Percentiles rank a stretch among this genome's conserved stretches.
Conservation (phyloP, 768 basidiomycete genomes). For the Leucocoprinus birnbaumii region DNA sequence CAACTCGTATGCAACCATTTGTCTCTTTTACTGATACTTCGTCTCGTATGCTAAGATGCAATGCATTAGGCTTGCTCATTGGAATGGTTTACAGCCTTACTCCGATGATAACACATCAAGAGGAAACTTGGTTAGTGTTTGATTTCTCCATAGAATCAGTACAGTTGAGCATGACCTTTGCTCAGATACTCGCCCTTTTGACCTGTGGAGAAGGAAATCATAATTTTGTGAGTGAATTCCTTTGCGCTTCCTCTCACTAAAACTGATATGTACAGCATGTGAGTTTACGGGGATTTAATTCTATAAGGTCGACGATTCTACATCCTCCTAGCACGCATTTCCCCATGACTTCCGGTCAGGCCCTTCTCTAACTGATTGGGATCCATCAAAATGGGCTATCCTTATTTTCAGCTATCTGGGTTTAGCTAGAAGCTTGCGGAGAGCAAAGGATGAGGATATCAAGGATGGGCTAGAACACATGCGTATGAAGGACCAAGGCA, state of each 20-base stretch:
- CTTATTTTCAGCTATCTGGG: constrained; percentile 45
- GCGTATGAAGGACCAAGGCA: constrained; percentile 32
- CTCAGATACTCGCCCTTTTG: constrained; percentile 60
- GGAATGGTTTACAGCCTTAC: constrained; percentile 79
- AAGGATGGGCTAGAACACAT: constrained; percentile 45
- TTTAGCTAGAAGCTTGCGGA: constrained; percentile 44
- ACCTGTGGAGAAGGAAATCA: constrained; percentile 80
- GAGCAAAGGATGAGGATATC: constrained; percentile 47
- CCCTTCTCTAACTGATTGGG: constrained; percentile 61
- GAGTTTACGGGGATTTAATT: not conserved
- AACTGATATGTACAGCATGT: constrained; percentile 6
- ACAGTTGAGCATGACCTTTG: not conserved
- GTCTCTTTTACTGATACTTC: not conserved
- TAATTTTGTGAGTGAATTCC: constrained; percentile 53
- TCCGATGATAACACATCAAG: constrained; percentile 78
- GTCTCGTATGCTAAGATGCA: not conserved
- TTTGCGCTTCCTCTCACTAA: not conserved
- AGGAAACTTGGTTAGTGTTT: constrained; percentile 58
- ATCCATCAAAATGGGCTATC: constrained; percentile 82
- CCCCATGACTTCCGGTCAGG: constrained; percentile 78
- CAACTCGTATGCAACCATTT: constrained; percentile 52
- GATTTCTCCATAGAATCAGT: not conserved
- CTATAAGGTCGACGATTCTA: not conserved
- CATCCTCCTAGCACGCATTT: constrained; percentile 57
- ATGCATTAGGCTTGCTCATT: constrained; percentile 71